Percentiles rank a stretch among this genome's conserved stretches.
Evolutionary conservation across 2,329 filamentous ascomycete species (phyloP).

Genomic region (Epichloe typhina): DNA sequence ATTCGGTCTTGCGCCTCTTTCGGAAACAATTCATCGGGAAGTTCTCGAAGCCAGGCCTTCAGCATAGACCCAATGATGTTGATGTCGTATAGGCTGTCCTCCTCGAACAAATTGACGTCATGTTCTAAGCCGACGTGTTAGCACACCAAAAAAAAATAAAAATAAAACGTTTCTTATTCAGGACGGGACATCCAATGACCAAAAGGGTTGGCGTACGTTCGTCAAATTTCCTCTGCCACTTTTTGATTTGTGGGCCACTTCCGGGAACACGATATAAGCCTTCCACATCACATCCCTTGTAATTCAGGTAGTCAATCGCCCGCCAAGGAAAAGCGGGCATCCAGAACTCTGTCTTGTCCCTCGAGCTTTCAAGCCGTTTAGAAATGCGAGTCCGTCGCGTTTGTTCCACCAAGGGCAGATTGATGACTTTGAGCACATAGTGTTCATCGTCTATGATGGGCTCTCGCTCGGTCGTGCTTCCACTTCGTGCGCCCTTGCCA

Average conservation of each 20-base stretch:
- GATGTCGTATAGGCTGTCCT: constrained; percentile 82
- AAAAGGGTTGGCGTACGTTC: constrained; percentile 40
- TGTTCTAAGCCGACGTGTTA: constrained; percentile 39
- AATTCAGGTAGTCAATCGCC: constrained; percentile 92
- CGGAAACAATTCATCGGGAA: constrained; percentile 90
- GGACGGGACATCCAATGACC: neutral
- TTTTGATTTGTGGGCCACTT: constrained; percentile 79
- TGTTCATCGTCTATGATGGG: constrained; percentile 62
- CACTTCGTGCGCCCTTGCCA: constrained; percentile 61
- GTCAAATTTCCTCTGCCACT: constrained; percentile 87
- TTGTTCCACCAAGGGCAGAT: constrained; percentile 74
- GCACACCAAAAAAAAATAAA: neutral
- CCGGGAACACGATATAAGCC: constrained; percentile 87
- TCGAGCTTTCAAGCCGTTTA: constrained; percentile 72
- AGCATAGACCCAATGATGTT: constrained; percentile 95
- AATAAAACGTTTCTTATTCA: neutral
- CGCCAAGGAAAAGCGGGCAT: constrained; percentile 94
- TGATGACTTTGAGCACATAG: constrained; percentile 76
- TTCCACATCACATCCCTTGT: constrained; percentile 86
- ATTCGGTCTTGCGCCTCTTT: constrained; percentile 72
- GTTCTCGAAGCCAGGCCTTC: constrained; percentile 86
- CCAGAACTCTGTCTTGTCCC: constrained; percentile 97
- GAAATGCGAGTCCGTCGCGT: constrained; percentile 85
- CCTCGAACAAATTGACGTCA: constrained; percentile 82
- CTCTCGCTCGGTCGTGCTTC: constrained; percentile 55